Evolutionary conservation across 352 stramenopile genomes (phyloP).

Genomic region (Pilasporangium apinafurcum): DNA sequence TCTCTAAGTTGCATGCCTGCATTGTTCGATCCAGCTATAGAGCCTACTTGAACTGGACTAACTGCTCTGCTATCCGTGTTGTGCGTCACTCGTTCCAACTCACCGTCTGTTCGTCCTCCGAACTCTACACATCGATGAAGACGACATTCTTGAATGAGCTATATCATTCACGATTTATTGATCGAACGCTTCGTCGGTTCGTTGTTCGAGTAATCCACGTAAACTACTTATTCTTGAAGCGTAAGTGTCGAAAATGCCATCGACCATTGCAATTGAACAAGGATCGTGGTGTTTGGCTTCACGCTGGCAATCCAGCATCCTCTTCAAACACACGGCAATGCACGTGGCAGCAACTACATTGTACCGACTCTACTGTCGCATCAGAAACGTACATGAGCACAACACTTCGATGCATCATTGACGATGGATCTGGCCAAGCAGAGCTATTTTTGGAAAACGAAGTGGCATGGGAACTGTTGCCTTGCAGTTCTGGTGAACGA

Average conservation of each 20-base stretch:
- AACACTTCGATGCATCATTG: conserved; percentile 55
- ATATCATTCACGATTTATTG: conserved; percentile 26
- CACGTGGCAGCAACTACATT: conserved; percentile 24
- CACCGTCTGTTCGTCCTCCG: neutral
- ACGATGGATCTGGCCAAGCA: conserved; percentile 70
- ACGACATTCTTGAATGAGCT: conserved; percentile 35
- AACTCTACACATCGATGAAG: conserved; percentile 32
- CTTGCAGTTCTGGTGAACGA: conserved; percentile 28
- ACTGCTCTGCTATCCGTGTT: conserved; percentile 14
- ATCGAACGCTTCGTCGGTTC: conserved; percentile 50
- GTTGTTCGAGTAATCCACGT: conserved; percentile 66
- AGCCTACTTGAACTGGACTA: conserved; percentile 51
- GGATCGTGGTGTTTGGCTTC: conserved; percentile 33
- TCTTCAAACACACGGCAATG: conserved; percentile 6
- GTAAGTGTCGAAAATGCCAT: conserved; percentile 52
- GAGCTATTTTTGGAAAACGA: conserved; percentile 71
- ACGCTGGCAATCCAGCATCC: conserved; percentile 4
- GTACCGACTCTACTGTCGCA: conserved; percentile 23
- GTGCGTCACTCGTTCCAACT: neutral
- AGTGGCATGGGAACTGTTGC: conserved; percentile 65
- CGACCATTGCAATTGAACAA: conserved; percentile 33
- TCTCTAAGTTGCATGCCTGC: conserved; percentile 50
- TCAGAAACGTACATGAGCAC: conserved; percentile 32
- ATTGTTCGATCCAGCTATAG: conserved; percentile 55
- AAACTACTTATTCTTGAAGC: conserved; percentile 71